These are phyloP conservation scores for Candida sp. DNA, from an alignment of 1,139 yeast species.

Conservation along the genomic window DNA sequence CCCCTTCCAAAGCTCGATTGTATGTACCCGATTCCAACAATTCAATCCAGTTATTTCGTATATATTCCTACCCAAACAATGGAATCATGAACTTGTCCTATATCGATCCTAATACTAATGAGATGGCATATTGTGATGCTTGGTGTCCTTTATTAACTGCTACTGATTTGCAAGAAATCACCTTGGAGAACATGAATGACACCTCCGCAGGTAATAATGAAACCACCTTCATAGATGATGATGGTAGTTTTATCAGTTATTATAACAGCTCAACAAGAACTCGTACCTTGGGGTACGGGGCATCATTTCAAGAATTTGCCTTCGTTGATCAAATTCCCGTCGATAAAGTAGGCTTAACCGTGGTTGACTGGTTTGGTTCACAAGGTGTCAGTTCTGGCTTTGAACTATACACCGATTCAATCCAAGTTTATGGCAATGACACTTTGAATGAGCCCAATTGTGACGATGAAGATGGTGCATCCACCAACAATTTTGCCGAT, in stretches of 20 bases:
- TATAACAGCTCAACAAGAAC: conserved; percentile 37
- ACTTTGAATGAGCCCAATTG: conserved; percentile 68
- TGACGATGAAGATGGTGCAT: conserved; percentile 24
- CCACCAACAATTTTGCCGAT: conserved; percentile 30
- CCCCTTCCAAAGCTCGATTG: conserved; percentile 73
- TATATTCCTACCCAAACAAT: conserved; percentile 73
- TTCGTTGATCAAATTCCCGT: conserved; percentile 72
- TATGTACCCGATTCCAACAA: conserved; percentile 55
- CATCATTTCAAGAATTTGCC: conserved; percentile 72
- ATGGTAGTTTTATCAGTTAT: conserved; percentile 35
- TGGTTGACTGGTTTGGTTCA: conserved; percentile 67
- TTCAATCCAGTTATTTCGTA: conserved; percentile 65
- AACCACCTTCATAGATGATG: conserved; percentile 25
- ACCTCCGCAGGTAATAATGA: conserved; percentile 19
- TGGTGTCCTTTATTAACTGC: conserved; percentile 66
- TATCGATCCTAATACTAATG: conserved; percentile 66
- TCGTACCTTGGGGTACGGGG: conserved; percentile 46
- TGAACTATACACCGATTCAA: conserved; percentile 65
- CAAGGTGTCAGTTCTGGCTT: conserved; percentile 71
- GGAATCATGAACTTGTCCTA: conserved; percentile 93
- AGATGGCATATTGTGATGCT: conserved; percentile 69
- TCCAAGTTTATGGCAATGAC: conserved; percentile 67
- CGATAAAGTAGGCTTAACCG: conserved; percentile 58
- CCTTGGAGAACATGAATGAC: conserved; percentile 17
- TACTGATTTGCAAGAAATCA: conserved; percentile 22